These are phyloP conservation scores for Xylariales sp. DNA, from an alignment of 2,329 filamentous ascomycete genomes.

Conservation along the genomic window DNA sequence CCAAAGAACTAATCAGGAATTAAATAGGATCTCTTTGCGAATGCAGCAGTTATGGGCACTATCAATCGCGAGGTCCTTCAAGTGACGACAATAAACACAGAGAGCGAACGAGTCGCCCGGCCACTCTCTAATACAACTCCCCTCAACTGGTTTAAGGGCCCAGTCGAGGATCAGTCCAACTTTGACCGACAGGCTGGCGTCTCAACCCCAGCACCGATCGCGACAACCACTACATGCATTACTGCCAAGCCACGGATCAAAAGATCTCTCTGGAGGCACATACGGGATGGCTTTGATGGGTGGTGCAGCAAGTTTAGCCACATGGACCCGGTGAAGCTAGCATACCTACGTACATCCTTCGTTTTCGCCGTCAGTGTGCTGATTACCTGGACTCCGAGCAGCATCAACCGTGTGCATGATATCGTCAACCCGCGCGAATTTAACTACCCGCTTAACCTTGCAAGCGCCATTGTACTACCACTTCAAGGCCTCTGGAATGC, in stretches of 20 bases:
- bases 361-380: conserved; percentile 70
- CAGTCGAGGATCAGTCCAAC: conserved; percentile 38
- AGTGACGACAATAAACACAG: conserved; percentile 48
- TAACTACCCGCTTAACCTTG: conserved; percentile 74
- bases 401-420: conserved; percentile 78
- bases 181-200: conserved; percentile 18
- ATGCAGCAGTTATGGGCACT: conserved; percentile 51
- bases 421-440: conserved; percentile 64
- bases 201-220: conserved; percentile 39
- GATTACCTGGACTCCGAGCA: conserved; percentile 74
- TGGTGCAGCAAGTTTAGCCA: conserved; percentile 51
- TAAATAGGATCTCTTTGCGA: conserved; percentile 46
- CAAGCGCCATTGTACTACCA: conserved; percentile 77
- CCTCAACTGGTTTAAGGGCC: conserved; percentile 48
- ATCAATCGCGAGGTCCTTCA: conserved; percentile 49
- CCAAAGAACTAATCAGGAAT: conserved; percentile 12
- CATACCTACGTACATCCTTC: conserved; percentile 70
- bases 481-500: conserved; percentile 86
- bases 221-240: conserved; percentile 48
- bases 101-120: conserved; percentile 37
- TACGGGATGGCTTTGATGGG: conserved; percentile 40
- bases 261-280: conserved; percentile 31
- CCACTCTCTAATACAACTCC: conserved; percentile 34
- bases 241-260: conserved; percentile 44
- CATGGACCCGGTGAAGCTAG: conserved; percentile 69